A percentile compares a stretch with the other conserved stretches of the same genome.
These are phyloP conservation scores for Neocatenulostroma microsporum DNA, from an alignment of 2,329 filamentous ascomycete genomes.

Conservation along the genomic window DNA sequence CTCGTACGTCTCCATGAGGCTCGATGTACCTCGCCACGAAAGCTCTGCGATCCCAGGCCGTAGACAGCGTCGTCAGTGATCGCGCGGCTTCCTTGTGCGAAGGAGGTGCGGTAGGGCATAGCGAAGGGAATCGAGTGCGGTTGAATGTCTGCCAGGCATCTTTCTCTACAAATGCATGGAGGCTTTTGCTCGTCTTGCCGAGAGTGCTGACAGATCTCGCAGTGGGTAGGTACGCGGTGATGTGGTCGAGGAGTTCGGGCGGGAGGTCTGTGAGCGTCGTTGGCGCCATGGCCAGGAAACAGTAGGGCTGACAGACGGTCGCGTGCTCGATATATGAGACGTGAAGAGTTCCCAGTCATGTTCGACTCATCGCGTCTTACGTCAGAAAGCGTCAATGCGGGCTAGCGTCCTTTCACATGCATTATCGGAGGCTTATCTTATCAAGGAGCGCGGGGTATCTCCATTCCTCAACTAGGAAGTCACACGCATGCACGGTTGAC, in stretches of 20 bases:
- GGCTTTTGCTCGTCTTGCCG: conserved; percentile 37
- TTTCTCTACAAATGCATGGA: conserved; percentile 40
- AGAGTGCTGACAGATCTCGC: conserved; percentile 39
- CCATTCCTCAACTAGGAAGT: conserved; percentile 1
- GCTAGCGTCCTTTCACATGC: not conserved
- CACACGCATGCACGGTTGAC: too few species aligned
- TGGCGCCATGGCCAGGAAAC: conserved; percentile 11
- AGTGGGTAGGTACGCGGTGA: conserved; percentile 37
- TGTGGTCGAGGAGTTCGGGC: conserved; percentile 32
- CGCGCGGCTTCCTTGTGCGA: conserved; percentile 46
- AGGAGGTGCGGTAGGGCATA: conserved; percentile 17
- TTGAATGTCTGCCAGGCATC: conserved; percentile 44
- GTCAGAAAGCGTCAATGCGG: too few species aligned
- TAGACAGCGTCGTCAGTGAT: conserved; percentile 48
- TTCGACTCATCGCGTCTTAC: not conserved
- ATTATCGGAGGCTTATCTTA: not conserved
- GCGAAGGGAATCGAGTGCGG: conserved; percentile 40
- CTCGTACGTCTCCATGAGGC: conserved; percentile 32
- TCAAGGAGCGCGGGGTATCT: not conserved
- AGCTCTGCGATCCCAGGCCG: conserved; percentile 50
- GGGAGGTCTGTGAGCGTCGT: conserved; percentile 29
- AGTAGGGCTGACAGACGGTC: too few species aligned
- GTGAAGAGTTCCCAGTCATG: too few species aligned
- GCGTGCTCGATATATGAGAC: not conserved
- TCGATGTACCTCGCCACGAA: conserved; percentile 48